Evolutionary conservation across 2,329 filamentous ascomycete genomes (phyloP), one percentile per base, ranked within the genome.

Genomic region (Leptographium lundbergii): DNA sequence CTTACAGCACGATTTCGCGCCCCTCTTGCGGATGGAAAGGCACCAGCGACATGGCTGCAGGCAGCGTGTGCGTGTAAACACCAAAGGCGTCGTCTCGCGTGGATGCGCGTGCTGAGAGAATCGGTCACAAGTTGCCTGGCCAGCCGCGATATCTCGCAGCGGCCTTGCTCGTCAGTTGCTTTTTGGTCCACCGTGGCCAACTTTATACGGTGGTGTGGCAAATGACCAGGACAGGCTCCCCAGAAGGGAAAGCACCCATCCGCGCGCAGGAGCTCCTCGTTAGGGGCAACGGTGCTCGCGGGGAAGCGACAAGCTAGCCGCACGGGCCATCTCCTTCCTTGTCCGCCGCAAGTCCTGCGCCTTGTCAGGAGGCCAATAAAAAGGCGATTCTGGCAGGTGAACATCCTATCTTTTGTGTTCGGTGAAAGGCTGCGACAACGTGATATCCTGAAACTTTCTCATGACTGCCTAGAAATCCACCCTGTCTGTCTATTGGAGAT

Each of bases 1-100:
- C 87, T 67, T 80, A 91, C 88, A 94, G 77, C 47, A 92, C 88
- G 65, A 94, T 84, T 69, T 91, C 87, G 65, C 86, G 82, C 65
- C 85, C 86, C 67, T 90, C 87, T 62, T 80, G 81, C 55, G 85
- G 81, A 59, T 82, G 80, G 69, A 91, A 92, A 4, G 88, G 88
- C 63, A 94, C 85, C 66, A 94, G 76, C 65, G 88, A 91, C 80
- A 84, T 66, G 59, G 54, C 42, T 22, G 51, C 14, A 19, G n/a
- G 29, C 17, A 25, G 19, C 42, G 42, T n/a, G 17, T 42, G 39
- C 39, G 3, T 42, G 39, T 42, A 42, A 17, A 19, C 39, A 42
- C 19, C 32, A 34, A 10, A 39, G 3, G 6, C 36, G 36, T 11
- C 11, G 5, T 11, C 14, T 17, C 39, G 39, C 19, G 39, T 42